These are phyloP conservation scores for Blastocystis sp. DNA, from an alignment of 352 stramenopile species.

Conservation along the genomic window DNA sequence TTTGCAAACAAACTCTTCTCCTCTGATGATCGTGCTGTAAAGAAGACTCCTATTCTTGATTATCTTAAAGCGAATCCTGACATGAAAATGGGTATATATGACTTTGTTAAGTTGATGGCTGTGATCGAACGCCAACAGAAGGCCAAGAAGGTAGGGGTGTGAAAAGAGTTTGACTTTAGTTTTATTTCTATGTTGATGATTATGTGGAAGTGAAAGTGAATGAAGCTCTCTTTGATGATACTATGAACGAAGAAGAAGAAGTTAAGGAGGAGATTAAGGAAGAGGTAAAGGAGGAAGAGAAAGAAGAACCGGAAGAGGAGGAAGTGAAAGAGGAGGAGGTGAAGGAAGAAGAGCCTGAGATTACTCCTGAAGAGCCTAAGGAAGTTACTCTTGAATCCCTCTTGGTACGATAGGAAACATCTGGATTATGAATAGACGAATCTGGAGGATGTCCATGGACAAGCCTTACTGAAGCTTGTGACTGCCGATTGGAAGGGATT, in stretches of 20 bases:
- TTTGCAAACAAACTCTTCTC: slow-evolving; percentile 45
- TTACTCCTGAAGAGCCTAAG: neutral
- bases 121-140: slow-evolving; percentile 26
- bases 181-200: slow-evolving; percentile 44
- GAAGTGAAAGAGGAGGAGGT: neutral
- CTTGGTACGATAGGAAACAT: neutral
- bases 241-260: neutral
- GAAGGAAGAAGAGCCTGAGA: neutral
- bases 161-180: neutral
- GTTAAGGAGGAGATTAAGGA: neutral
- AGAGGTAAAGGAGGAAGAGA: neutral
- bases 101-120: slow-evolving; percentile 56
- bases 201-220: slow-evolving; percentile 29
- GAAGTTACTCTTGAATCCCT: slow-evolving; percentile 18
- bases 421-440: neutral
- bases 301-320: neutral
- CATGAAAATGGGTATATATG: slow-evolving; percentile 12
- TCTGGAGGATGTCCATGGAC: neutral
- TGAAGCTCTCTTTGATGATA: slow-evolving; percentile 42
- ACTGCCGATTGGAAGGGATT: neutral
- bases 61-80: neutral
- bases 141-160: neutral
- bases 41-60: neutral
- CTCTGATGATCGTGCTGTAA: neutral
- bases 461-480: neutral